phyloP scores from a whole-genome alignment of 78 protist genomes.

The Mantamonas sphyraenae region DNA sequence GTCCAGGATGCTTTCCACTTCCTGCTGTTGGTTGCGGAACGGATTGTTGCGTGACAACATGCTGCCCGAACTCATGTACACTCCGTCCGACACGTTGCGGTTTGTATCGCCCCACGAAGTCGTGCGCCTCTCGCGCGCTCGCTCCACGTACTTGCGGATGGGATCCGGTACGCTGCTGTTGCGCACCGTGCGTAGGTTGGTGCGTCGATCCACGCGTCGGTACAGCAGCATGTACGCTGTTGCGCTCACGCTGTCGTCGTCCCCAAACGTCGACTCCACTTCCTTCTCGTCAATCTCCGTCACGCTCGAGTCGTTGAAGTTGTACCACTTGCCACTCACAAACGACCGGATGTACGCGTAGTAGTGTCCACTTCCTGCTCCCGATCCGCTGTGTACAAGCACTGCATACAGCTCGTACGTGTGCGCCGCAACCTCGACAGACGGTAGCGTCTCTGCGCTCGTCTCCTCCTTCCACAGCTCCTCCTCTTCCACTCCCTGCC shows the following conservation, averaged over 20 bases:
- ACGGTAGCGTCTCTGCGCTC: background rate
- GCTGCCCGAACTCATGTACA: no score
- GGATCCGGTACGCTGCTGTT: no score
- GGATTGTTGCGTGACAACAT: no score
- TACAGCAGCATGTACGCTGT: background rate
- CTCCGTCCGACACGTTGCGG: no score
- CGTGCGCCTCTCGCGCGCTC: no score
- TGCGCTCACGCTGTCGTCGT: background rate
- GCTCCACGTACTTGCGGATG: no score
- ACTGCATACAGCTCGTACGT: background rate
- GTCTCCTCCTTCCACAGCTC: background rate
- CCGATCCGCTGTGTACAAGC: background rate
- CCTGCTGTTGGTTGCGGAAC: no score
- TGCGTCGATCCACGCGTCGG: no score
- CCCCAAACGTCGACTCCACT: background rate
- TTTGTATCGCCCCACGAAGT: no score
- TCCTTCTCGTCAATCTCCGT: background rate
- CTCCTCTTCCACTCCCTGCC: background rate
- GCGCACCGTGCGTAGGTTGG: no score
- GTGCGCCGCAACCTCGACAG: background rate
- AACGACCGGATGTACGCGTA: background rate
- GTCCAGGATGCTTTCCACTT: no score
- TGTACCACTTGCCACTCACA: background rate
- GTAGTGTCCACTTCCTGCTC: constrained; percentile 8
- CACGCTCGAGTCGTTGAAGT: background rate